Conservation (phyloP, 2,329 filamentous ascomycete genomes). For the Ophiostoma montium region DNA sequence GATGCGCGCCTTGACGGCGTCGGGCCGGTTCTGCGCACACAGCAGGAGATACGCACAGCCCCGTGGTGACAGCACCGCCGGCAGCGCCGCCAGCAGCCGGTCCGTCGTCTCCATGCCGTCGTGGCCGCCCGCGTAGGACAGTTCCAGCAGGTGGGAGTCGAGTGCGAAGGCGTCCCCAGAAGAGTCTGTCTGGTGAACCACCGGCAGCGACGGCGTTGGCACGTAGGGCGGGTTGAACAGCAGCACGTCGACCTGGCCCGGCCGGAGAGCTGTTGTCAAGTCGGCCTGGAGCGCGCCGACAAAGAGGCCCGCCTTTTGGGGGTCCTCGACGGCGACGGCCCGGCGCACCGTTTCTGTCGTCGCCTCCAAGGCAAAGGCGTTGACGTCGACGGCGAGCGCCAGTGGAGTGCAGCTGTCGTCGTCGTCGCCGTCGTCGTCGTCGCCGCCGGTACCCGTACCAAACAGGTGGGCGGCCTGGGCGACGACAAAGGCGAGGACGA, state of each 20-base stretch:
- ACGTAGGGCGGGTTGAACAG: slow-evolving; percentile 98
- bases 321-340: slow-evolving; percentile 21
- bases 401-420: slow-evolving; percentile 36
- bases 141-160: slow-evolving; percentile 67
- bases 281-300: slow-evolving; percentile 58
- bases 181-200: slow-evolving; percentile 17
- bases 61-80: slow-evolving; percentile 43
- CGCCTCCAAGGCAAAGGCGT: slow-evolving; percentile 66
- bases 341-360: slow-evolving; percentile 54
- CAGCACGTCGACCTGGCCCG: slow-evolving; percentile 58
- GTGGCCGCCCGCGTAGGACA: slow-evolving; percentile 77
- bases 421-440: too few species aligned
- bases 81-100: slow-evolving; percentile 57
- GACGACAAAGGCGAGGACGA: slow-evolving; percentile 78
- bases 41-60: slow-evolving; percentile 84
- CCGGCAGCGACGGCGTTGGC: slow-evolving; percentile 63
- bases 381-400: slow-evolving; percentile 71
- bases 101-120: slow-evolving; percentile 94
- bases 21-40: slow-evolving; percentile 80
- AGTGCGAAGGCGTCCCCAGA: slow-evolving; percentile 45
- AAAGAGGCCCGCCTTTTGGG: slow-evolving; percentile 27
- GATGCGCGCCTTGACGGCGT: slow-evolving; percentile 22
- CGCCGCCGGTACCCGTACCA: slow-evolving; percentile 33
- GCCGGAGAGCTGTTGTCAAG: slow-evolving; percentile 46
- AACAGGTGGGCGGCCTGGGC: slow-evolving; percentile 63